Conservation (phyloP, 176 grass and related monocot species). For the Juncus inflexus region DNA sequence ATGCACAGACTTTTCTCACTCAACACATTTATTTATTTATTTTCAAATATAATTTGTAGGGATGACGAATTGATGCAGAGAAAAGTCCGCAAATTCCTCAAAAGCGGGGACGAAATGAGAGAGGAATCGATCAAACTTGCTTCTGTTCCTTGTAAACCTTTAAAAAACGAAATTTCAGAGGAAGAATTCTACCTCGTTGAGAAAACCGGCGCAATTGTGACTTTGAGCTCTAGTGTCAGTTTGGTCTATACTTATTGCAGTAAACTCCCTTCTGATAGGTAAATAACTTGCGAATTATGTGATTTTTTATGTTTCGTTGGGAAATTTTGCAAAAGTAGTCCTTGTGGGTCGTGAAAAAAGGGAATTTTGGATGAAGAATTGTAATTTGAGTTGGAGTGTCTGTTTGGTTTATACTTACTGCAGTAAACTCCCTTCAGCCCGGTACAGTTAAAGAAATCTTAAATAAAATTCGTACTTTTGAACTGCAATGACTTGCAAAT, state of each 20-base stretch:
- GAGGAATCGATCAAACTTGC: slow-evolving; percentile 57
- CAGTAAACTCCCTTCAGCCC: slow-evolving; percentile 25
- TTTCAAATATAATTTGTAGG: too few species aligned
- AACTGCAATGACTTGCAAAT: too few species aligned
- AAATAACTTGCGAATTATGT: slow-evolving; percentile 1
- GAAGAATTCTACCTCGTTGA: slow-evolving; percentile 47
- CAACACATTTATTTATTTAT: too few species aligned
- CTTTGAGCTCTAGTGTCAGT: slow-evolving; percentile 50
- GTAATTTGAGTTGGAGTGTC: slow-evolving; percentile 59
- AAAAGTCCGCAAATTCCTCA: slow-evolving; percentile 42
- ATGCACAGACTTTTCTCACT: too few species aligned
- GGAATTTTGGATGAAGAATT: slow-evolving; percentile 34
- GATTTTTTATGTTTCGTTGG: too few species aligned
- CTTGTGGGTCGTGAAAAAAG: slow-evolving; percentile 38
- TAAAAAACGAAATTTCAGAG: slow-evolving; percentile 35
- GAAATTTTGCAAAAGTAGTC: background rate
- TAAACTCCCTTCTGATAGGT: slow-evolving; percentile 73
- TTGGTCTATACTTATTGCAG: slow-evolving; percentile 75
- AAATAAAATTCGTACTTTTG: too few species aligned
- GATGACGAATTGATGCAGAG: slow-evolving; percentile 36
- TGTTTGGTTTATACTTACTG: slow-evolving; percentile 67
- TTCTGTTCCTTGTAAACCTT: slow-evolving; percentile 36
- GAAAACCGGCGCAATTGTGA: slow-evolving; percentile 69
- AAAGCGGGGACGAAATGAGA: slow-evolving; percentile 61
- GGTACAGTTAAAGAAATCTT: background rate